phyloP scores from a whole-genome alignment of 2,329 filamentous ascomycete genomes.

The Colletotrichum destructivum region DNA sequence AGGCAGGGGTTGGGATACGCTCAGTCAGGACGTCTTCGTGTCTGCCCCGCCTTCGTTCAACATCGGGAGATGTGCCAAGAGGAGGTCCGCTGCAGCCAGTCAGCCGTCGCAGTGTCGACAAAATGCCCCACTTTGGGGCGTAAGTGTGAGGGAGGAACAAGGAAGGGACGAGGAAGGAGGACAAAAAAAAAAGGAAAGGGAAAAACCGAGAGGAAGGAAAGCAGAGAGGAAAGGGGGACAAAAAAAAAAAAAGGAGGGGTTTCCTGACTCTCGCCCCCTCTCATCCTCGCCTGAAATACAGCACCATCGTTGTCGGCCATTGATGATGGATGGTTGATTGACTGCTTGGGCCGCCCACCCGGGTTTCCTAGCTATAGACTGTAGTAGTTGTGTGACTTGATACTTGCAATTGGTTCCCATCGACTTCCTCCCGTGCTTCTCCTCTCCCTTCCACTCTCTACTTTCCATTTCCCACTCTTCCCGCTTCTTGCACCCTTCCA shows the following conservation, averaged over 20 bases:
- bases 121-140: slow-evolving; percentile 23
- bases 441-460: neutral
- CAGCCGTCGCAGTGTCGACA: slow-evolving; percentile 14
- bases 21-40: neutral
- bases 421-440: neutral
- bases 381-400: neutral
- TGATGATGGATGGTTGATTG: neutral
- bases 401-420: too few relatives aligned
- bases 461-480: neutral
- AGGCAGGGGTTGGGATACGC: neutral
- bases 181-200: neutral
- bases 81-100: slow-evolving; percentile 9
- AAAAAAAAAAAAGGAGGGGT: neutral
- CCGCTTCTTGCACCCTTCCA: neutral
- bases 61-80: slow-evolving; percentile 5
- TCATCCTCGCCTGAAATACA: too few relatives aligned
- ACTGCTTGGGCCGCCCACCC: neutral
- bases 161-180: neutral
- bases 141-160: slow-evolving; percentile 4
- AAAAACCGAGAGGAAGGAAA: neutral
- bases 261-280: too few relatives aligned
- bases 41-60: slow-evolving; percentile 1
- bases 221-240: neutral
- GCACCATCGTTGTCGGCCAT: neutral
- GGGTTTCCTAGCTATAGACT: neutral